These are phyloP conservation scores for Quercus rubra DNA, from an alignment of 306 rosid species.

Conservation along the genomic window DNA sequence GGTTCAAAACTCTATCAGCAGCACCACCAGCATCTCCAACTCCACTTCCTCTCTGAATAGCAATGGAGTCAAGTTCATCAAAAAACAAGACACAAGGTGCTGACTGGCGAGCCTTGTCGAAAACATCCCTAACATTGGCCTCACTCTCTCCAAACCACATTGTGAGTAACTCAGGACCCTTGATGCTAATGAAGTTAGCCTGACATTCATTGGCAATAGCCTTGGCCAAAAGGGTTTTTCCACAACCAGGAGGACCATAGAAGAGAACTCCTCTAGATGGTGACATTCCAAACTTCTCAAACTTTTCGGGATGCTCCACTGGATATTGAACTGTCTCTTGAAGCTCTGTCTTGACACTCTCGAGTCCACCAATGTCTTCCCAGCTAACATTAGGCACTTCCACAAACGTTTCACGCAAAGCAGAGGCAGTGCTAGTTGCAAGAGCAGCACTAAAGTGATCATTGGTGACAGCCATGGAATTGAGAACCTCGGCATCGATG, in stretches of 20 bases:
- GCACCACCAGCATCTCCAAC: slow-evolving; percentile 35
- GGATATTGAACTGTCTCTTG: slow-evolving; percentile 32
- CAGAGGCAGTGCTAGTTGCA: background rate
- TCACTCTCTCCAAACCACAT: slow-evolving; percentile 36
- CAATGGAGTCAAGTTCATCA: slow-evolving; percentile 36
- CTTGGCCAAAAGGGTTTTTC: slow-evolving; percentile 34
- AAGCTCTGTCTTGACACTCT: slow-evolving; percentile 35
- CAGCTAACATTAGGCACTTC: slow-evolving; percentile 34
- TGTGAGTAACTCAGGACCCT: slow-evolving; percentile 17
- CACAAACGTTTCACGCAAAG: slow-evolving; percentile 19
- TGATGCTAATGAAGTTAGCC: slow-evolving; percentile 35
- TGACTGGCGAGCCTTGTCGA: slow-evolving; percentile 33
- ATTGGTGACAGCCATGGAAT: slow-evolving; percentile 23
- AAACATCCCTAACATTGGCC: slow-evolving; percentile 33
- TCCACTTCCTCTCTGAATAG: slow-evolving; percentile 32
- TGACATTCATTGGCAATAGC: slow-evolving; percentile 45
- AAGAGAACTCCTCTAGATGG: slow-evolving; percentile 39
- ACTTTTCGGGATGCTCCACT: slow-evolving; percentile 23
- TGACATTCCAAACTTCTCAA: slow-evolving; percentile 36
- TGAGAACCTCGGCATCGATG: slow-evolving; percentile 17
- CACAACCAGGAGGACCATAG: slow-evolving; percentile 48
- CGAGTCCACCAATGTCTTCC: slow-evolving; percentile 33
- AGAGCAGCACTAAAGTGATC: slow-evolving; percentile 17
- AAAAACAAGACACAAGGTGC: slow-evolving; percentile 37
- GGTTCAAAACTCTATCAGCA: slow-evolving; percentile 36